Conservation (phyloP, 2,329 filamentous ascomycete species). For the Colletotrichum destructivum region DNA sequence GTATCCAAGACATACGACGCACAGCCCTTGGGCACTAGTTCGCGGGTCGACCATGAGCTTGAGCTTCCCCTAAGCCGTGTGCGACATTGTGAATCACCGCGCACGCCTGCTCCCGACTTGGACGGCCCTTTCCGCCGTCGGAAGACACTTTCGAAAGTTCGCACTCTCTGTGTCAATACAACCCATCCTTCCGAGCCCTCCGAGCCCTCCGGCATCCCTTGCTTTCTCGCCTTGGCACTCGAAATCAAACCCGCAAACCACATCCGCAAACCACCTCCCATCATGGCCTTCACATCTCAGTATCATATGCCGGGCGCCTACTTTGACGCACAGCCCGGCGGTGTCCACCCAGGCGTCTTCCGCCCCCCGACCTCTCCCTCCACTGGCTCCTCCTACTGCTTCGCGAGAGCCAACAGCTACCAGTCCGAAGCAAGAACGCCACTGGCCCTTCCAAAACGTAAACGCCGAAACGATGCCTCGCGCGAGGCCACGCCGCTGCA, state of each 20-base stretch:
- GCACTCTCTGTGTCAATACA: background rate
- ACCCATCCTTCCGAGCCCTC: background rate
- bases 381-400: constrained; percentile 46
- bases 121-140: constrained; percentile 1
- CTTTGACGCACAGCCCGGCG: constrained; percentile 51
- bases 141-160: background rate
- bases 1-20: constrained; percentile 27
- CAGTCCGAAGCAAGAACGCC: constrained; percentile 54
- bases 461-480: constrained; percentile 53
- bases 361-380: constrained; percentile 59
- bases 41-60: constrained; percentile 32
- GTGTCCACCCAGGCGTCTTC: constrained; percentile 62
- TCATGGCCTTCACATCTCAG: constrained; percentile 51
- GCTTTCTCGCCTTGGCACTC: background rate
- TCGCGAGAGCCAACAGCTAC: constrained; percentile 57
- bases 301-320: constrained; percentile 54
- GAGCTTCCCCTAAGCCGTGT: constrained; percentile 27
- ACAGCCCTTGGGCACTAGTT: constrained; percentile 3
- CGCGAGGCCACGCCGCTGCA: constrained; percentile 53
- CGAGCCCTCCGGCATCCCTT: constrained; percentile 10
- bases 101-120: background rate
- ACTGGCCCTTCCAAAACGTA: constrained; percentile 61
- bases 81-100: constrained; percentile 39
- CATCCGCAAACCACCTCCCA: constrained; percentile 8
- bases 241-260: background rate